A percentile compares a stretch with the other conserved stretches of the same genome.
Conservation (phyloP, 2,329 filamentous ascomycete genomes). For the Aureobasidium sp. region DNA sequence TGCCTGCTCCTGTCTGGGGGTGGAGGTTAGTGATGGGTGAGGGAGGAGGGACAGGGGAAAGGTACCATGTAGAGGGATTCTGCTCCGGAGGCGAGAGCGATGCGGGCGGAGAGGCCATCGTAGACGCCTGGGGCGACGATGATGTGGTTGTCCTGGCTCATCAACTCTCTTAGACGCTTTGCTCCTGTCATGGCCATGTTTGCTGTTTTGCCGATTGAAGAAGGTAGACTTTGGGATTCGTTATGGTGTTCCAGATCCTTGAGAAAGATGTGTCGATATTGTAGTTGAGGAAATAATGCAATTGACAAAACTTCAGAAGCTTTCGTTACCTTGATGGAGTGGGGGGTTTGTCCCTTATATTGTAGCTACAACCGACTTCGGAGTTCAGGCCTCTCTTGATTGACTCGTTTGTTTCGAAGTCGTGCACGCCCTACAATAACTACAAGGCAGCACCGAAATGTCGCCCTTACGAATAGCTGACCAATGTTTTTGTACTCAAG, state of each 20-base stretch:
- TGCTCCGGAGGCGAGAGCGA: conserved; percentile 55
- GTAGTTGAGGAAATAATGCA: too few relatives aligned
- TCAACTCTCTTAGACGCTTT: conserved; percentile 15
- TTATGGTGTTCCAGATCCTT: neutral
- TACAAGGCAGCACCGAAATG: neutral
- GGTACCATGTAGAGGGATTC: conserved; percentile 58
- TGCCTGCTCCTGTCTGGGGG: conserved; percentile 50
- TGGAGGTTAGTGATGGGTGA: neutral
- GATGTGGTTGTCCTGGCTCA: conserved; percentile 24
- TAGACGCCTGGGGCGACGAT: conserved; percentile 58
- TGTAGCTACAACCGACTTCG: neutral
- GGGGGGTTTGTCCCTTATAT: too few relatives aligned
- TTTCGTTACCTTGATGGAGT: neutral
- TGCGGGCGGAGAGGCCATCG: conserved; percentile 57
- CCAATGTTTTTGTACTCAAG: neutral
- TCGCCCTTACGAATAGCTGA: neutral
- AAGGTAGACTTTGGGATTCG: too few relatives aligned
- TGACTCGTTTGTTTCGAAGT: neutral
- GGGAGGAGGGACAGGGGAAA: neutral
- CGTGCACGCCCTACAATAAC: neutral
- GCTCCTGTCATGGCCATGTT: conserved; percentile 7
- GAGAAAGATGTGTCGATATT: neutral
- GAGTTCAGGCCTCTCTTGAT: neutral
- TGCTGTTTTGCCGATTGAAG: neutral
- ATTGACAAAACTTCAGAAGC: neutral